A percentile compares a stretch with the other conserved stretches of the same genome.
phyloP scores from a whole-genome alignment of 768 basidiomycete species.

The Crepidotus variabilis region DNA sequence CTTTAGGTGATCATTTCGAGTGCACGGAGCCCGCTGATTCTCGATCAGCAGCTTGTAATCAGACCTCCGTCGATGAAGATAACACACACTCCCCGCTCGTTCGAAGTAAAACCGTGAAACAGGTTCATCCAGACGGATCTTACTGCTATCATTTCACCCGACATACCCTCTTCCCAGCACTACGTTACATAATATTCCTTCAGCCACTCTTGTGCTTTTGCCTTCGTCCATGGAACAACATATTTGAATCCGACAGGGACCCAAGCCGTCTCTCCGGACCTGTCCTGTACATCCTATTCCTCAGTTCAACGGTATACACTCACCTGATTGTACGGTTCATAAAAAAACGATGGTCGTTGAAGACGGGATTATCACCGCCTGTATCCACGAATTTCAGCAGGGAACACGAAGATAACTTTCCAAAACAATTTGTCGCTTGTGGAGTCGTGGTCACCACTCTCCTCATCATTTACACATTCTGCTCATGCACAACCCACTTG shows the following conservation, averaged over 20 bases:
- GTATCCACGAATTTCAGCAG: too few relatives aligned
- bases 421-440: too few relatives aligned
- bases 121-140: conserved; percentile 1
- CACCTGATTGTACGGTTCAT: conserved; percentile 2
- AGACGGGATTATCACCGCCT: too few relatives aligned
- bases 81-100: neutral
- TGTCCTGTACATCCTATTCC: conserved; percentile 12
- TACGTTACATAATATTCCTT: conserved; percentile 10
- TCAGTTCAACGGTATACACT: conserved; percentile 11
- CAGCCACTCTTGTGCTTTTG: conserved; percentile 5
- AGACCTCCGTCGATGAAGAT: neutral
- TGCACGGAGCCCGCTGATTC: neutral
- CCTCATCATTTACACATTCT: too few relatives aligned
- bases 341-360: too few relatives aligned
- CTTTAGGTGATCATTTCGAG: neutral
- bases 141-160: conserved; percentile 8
- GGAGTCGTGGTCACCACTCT: too few relatives aligned
- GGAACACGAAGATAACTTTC: too few relatives aligned
- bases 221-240: conserved; percentile 9
- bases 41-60: neutral
- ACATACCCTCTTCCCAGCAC: conserved; percentile 15
- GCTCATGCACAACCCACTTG: too few relatives aligned
- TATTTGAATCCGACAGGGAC: neutral
- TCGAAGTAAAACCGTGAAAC: neutral
- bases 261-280: conserved; percentile 12